Evolutionary conservation across 2,329 filamentous ascomycete genomes (phyloP), one percentile per base, ranked within the genome.

Genomic region (Cryphonectria radicalis): DNA sequence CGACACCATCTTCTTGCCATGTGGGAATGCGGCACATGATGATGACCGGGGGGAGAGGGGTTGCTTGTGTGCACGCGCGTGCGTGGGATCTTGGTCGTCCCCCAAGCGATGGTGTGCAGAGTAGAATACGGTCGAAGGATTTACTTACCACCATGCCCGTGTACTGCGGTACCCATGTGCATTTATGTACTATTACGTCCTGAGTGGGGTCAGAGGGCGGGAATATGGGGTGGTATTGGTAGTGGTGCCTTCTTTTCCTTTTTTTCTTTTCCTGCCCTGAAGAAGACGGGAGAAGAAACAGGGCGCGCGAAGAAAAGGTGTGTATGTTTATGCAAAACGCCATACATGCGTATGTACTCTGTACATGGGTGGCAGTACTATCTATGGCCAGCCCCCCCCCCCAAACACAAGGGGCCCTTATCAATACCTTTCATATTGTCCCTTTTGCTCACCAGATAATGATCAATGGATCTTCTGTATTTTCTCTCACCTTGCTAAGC

Each of bases 1-100:
- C 40, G 42, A 46, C 66, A 68, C 32, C 67, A 63, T 53, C 67
- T 63, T 46, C 10, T 53, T 63, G 67, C 67, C 67, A 68, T 68
- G 67, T 68, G 67, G 67, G 59, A 55, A 19, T 43, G 60, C 42
- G 28, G 40, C 42, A 19, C 40, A 53, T 25, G 40, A 40, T 22
- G 55, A 42, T 13, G 63, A n/a, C 32, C n/a, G 35, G 37, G 40
- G 40, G 46, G 46, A 8, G 3, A 8, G 6, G 7, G 10, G 8
- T 2, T 50, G 19, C 6, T 22, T 50, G 43, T 50, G 43, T 50
- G 43, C 17, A 6, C 7, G 19, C 46, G 19, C 28, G 25, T 6
- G 40, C 19, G 25, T 43, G 55, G 62, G 66, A 66, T 66, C 22
- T 57, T 40, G 64, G n/a, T 46, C 22, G 37, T 28, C 46, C 4